These are phyloP conservation scores for Psilocybe cubensis DNA, from an alignment of 768 basidiomycete genomes.

Conservation along the genomic window DNA sequence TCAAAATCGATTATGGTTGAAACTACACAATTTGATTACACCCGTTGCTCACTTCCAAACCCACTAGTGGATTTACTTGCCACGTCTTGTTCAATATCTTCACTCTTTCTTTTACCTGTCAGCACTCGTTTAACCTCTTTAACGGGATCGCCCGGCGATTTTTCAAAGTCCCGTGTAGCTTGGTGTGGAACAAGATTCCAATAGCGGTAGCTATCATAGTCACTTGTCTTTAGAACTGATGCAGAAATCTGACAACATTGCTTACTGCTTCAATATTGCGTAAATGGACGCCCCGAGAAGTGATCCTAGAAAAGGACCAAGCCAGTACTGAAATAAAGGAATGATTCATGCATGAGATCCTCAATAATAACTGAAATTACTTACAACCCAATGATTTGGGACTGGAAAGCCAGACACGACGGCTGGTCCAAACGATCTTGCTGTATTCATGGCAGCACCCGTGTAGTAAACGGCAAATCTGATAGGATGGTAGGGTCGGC, in stretches of 20 bases:
- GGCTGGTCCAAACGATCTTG: constrained; percentile 72
- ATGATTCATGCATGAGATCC: neutral
- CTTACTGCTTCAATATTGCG: constrained; percentile 51
- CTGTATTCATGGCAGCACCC: constrained; percentile 70
- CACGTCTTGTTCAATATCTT: neutral
- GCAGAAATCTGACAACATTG: too few relatives aligned
- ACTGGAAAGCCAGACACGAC: constrained; percentile 62
- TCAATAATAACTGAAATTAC: constrained; percentile 21
- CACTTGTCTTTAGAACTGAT: too few relatives aligned
- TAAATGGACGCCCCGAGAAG: constrained; percentile 64
- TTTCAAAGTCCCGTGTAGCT: constrained; percentile 40
- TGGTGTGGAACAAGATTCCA: constrained; percentile 54
- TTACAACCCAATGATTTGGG: constrained; percentile 63
- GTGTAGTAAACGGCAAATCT: constrained; percentile 68
- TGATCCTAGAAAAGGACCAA: constrained; percentile 71
- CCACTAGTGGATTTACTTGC: too few relatives aligned
- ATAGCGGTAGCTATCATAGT: constrained; percentile 43
- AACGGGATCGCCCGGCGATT: constrained; percentile 46
- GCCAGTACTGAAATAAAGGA: constrained; percentile 55
- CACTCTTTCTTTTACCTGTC: neutral
- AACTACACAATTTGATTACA: too few relatives aligned
- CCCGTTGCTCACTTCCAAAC: too few relatives aligned
- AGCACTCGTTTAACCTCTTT: neutral
- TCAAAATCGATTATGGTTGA: too few relatives aligned
- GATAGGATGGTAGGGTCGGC: neutral